phyloP scores from a whole-genome alignment of 2,329 filamentous ascomycete species.

The Aspergillus neoniger region DNA sequence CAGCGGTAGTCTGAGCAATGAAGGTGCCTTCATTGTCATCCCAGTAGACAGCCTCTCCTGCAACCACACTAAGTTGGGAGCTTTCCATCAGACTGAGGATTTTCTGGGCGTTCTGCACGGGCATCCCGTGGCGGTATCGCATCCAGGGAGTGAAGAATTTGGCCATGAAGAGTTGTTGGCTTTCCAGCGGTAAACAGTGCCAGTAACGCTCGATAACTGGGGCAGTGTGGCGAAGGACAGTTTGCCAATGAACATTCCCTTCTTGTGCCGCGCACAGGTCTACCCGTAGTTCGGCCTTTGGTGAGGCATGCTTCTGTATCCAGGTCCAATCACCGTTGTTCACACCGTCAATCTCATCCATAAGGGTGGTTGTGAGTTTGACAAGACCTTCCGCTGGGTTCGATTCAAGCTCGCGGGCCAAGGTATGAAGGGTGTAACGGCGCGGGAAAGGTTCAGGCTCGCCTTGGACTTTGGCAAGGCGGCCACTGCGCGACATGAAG shows the following conservation, averaged over 20 bases:
- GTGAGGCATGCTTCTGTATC: constrained; percentile 12
- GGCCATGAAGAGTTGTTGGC: constrained; percentile 12
- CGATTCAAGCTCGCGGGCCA: constrained; percentile 7
- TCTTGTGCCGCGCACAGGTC: constrained; percentile 2
- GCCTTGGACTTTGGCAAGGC: constrained; percentile 15
- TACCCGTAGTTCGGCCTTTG: constrained; percentile 1
- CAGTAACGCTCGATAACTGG: constrained; percentile 14
- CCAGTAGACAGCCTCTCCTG: constrained; percentile 10
- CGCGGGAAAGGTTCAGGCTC: constrained; percentile 6
- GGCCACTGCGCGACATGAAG: constrained; percentile 16
- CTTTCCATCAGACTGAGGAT: constrained; percentile 9
- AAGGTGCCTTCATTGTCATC: not conserved
- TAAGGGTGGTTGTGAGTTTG: constrained; percentile 9
- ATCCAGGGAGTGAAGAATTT: constrained; percentile 16
- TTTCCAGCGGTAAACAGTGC: constrained; percentile 3
- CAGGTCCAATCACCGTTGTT: constrained; percentile 14
- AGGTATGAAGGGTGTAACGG: constrained; percentile 7
- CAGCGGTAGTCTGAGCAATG: constrained; percentile 5
- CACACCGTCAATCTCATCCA: constrained; percentile 13
- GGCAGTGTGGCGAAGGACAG: constrained; percentile 9
- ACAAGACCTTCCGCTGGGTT: constrained; percentile 5
- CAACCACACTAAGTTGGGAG: constrained; percentile 8
- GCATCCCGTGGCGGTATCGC: constrained; percentile 16
- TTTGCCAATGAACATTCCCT: constrained; percentile 8
- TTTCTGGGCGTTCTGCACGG: constrained; percentile 11